phyloP scores from a whole-genome alignment of 2,329 filamentous ascomycete species.

The Colletotrichum brevisporum region DNA sequence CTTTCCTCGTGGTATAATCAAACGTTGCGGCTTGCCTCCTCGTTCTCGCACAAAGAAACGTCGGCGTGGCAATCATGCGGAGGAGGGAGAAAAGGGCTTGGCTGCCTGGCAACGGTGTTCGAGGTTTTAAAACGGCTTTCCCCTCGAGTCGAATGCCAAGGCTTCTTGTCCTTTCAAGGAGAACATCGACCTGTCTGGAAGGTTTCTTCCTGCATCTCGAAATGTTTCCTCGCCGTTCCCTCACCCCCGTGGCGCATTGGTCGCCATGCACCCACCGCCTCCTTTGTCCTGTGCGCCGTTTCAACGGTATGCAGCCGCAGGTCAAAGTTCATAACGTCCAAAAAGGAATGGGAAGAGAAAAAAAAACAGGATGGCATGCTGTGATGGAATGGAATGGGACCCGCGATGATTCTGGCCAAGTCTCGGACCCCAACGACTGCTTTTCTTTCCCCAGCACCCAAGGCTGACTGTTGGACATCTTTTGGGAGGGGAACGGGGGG shows the following conservation, averaged over 20 bases:
- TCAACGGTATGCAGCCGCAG: slow-evolving; percentile 19
- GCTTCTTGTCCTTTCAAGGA: neutral
- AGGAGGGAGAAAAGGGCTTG: slow-evolving; percentile 4
- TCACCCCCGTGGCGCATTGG: slow-evolving; percentile 1
- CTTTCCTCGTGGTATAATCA: neutral
- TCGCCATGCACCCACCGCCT: neutral
- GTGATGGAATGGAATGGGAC: too few species aligned
- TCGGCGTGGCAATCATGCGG: neutral
- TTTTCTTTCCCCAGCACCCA: neutral
- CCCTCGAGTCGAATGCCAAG: neutral
- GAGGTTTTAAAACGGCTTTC: neutral
- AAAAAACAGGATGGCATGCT: slow-evolving; percentile 8
- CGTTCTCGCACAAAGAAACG: neutral
- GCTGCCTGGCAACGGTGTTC: neutral
- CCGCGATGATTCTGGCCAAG: neutral
- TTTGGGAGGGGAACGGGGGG: neutral
- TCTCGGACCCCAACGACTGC: neutral
- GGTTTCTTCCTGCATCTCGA: neutral
- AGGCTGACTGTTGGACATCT: slow-evolving; percentile 5
- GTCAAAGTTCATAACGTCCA: neutral
- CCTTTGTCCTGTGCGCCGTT: slow-evolving; percentile 18
- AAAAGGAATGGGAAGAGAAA: too few species aligned
- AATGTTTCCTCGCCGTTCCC: neutral
- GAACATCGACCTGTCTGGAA: neutral
- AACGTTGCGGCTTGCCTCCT: neutral